Evolutionary conservation across 2,329 filamentous ascomycete species (phyloP).

Genomic region (Drechslerella dactyloides): DNA sequence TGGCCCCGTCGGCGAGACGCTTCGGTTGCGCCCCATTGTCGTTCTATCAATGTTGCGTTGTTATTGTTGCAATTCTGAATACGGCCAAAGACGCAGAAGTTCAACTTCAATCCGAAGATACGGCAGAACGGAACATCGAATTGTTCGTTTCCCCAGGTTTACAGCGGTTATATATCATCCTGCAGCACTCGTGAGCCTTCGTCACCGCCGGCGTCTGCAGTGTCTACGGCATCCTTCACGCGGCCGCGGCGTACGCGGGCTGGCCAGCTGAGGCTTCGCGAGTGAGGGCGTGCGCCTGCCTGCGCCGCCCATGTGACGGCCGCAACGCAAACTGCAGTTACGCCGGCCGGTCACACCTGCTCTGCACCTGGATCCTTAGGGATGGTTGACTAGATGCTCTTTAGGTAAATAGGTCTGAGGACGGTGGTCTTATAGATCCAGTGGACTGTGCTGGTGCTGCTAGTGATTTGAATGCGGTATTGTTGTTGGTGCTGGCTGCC

Average conservation of each 20-base stretch:
- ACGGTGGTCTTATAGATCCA: too few relatives aligned
- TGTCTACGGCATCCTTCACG: background rate
- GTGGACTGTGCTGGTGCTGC: too few relatives aligned
- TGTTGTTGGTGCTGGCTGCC: too few relatives aligned
- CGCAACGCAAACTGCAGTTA: background rate
- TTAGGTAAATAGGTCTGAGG: too few relatives aligned
- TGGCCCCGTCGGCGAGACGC: slow-evolving; percentile 22
- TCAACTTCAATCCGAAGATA: background rate
- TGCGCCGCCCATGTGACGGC: slow-evolving; percentile 2
- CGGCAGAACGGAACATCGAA: background rate
- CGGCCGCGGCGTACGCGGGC: background rate
- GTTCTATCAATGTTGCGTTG: background rate
- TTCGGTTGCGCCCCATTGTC: slow-evolving; percentile 35
- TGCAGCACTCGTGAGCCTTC: background rate
- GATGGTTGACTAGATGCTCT: too few relatives aligned
- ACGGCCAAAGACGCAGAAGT: background rate
- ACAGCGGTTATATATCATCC: background rate
- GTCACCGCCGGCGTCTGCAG: background rate
- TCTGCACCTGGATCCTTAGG: too few relatives aligned
- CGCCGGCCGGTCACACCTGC: background rate
- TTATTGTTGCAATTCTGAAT: background rate
- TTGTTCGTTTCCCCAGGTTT: background rate
- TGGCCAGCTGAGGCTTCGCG: background rate
- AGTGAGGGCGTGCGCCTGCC: background rate
- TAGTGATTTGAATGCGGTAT: too few relatives aligned